Evolutionary conservation across 768 basidiomycete species (phyloP).

Genomic region (Phlebiopsis flavidoalba): DNA sequence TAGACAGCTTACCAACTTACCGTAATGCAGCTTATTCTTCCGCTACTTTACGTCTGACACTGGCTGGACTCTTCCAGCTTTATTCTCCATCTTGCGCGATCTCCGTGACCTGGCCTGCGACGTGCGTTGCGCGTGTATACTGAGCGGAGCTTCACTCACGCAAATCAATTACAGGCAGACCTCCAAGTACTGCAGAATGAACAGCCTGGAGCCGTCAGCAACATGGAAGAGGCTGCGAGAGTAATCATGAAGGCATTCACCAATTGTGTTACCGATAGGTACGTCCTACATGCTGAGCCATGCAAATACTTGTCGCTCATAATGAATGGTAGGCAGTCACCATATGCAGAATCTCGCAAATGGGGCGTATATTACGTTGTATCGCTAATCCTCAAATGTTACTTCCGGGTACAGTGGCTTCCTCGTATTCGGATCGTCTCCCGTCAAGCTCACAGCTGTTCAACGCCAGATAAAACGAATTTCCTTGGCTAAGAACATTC

Average conservation of each 20-base stretch:
- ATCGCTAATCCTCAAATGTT: slow-evolving; percentile 85
- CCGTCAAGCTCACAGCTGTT: neutral
- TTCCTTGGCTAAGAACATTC: slow-evolving; percentile 86
- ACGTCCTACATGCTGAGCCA: slow-evolving; percentile 26
- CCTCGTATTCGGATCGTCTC: neutral
- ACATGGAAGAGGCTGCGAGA: slow-evolving; percentile 83
- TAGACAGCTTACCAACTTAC: neutral
- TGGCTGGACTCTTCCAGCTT: slow-evolving; percentile 80
- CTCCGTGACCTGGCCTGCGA: slow-evolving; percentile 82
- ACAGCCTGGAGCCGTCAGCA: slow-evolving; percentile 28
- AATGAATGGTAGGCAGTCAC: slow-evolving; percentile 46
- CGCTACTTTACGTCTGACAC: slow-evolving; percentile 76
- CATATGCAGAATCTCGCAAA: slow-evolving; percentile 69
- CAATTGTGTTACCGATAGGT: slow-evolving; percentile 83
- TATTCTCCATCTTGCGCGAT: slow-evolving; percentile 80
- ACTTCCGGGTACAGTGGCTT: slow-evolving; percentile 71
- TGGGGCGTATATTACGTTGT: slow-evolving; percentile 95
- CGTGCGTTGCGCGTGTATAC: slow-evolving; percentile 34
- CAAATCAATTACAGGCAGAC: slow-evolving; percentile 43
- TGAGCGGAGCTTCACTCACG: neutral
- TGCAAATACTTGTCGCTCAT: neutral
- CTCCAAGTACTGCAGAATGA: slow-evolving; percentile 36
- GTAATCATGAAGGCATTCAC: slow-evolving; percentile 88
- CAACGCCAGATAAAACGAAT: slow-evolving; percentile 75
- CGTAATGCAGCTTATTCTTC: slow-evolving; percentile 53